Evolutionary conservation across 176 grass and related monocot species (phyloP).

Genomic region (Typha latifolia): DNA sequence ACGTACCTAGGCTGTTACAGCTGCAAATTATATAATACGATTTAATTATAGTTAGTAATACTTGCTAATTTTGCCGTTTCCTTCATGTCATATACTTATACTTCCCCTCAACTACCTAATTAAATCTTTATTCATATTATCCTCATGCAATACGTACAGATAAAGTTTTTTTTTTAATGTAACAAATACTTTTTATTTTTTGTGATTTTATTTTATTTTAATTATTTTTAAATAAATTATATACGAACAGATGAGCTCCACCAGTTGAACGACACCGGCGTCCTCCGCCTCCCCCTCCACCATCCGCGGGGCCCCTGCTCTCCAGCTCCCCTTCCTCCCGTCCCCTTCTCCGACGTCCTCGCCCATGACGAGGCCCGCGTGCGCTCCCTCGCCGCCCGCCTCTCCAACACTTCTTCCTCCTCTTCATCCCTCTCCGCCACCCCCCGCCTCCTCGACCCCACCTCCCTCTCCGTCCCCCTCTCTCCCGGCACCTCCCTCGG

Average conservation of each 20-base stretch:
- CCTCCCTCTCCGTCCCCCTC: slow-evolving; percentile 42
- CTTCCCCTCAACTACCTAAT: neutral
- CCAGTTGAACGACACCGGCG: neutral
- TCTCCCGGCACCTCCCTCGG: slow-evolving; percentile 45
- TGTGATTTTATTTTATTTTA: neutral
- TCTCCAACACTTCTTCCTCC: slow-evolving; percentile 22
- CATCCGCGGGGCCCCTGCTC: slow-evolving; percentile 45
- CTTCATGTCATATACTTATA: neutral
- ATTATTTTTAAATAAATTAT: neutral
- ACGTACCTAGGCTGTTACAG: too few species aligned
- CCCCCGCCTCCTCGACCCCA: slow-evolving; percentile 16
- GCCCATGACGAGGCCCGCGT: slow-evolving; percentile 50
- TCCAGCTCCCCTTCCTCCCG: slow-evolving; percentile 45
- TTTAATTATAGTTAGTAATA: neutral
- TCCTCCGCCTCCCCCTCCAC: slow-evolving; percentile 15
- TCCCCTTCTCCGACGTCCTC: slow-evolving; percentile 53
- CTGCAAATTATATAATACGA: neutral
- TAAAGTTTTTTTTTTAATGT: neutral
- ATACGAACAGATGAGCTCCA: neutral
- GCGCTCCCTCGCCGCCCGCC: slow-evolving; percentile 36
- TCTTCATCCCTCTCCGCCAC: slow-evolving; percentile 33
- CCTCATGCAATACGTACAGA: neutral
- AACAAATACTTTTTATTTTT: too few species aligned
- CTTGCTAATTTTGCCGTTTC: neutral
- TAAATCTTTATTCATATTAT: neutral